These are phyloP conservation scores for Fusarium vanettenii DNA, from an alignment of 2,329 filamentous ascomycete genomes.

Conservation along the genomic window DNA sequence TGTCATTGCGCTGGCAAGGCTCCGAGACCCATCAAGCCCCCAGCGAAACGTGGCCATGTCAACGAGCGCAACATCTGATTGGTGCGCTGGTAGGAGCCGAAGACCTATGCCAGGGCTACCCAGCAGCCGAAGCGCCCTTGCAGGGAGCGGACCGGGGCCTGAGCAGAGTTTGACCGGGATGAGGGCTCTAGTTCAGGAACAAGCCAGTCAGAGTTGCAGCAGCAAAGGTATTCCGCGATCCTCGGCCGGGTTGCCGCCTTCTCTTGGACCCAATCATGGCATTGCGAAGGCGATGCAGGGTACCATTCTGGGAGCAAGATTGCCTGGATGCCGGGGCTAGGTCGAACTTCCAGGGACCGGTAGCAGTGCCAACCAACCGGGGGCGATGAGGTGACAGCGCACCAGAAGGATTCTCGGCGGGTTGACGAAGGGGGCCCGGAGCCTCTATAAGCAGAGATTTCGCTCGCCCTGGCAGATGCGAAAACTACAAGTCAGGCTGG, in stretches of 20 bases:
- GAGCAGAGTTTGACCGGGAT: conserved; percentile 29
- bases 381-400: conserved; percentile 39
- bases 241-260: conserved; percentile 28
- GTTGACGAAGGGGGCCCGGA: conserved; percentile 1
- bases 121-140: conserved; percentile 31
- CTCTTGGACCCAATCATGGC: conserved; percentile 35
- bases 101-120: conserved; percentile 11
- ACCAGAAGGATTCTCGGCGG: conserved; percentile 19
- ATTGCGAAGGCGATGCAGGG: conserved; percentile 33
- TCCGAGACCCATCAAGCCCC: conserved; percentile 15
- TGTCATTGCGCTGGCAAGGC: conserved; percentile 26
- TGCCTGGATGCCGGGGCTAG: conserved; percentile 39
- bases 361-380: conserved; percentile 28
- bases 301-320: conserved; percentile 35
- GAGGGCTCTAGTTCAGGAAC: conserved; percentile 39
- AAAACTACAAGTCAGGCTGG: conserved; percentile 45
- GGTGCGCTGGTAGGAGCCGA: conserved; percentile 12
- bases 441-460: conserved; percentile 36
- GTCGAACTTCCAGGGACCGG: conserved; percentile 28
- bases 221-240: conserved; percentile 30
- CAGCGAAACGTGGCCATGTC: conserved; percentile 35
- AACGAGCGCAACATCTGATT: conserved; percentile 35
- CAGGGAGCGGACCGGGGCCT: conserved; percentile 34
- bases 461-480: conserved; percentile 16
- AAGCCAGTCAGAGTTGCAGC: conserved; percentile 42